Evolutionary conservation across 768 basidiomycete species (phyloP), one percentile per base, ranked within the genome.

Genomic region (Agrocybe pediades): DNA sequence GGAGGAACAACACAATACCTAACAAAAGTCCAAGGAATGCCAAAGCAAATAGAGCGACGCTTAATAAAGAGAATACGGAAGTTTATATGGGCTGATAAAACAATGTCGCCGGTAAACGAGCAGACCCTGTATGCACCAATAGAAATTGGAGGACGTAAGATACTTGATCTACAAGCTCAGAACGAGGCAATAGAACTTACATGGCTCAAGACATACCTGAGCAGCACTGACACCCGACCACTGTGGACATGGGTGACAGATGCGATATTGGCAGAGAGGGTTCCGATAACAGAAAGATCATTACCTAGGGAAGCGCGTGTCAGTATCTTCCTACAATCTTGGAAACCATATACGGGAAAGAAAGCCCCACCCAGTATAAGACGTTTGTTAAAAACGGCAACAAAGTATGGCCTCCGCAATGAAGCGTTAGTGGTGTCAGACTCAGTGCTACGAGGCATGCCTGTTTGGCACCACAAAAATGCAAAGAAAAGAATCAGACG

Each of bases 1-100:
- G 64, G 63, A 0, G 62, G 66, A 0, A 56, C 56, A 29, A 62
- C 70, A 1, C 65, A 68, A 45, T 69, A 64, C 58, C 56, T 65
- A 0, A 56, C 68, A 0, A 41, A 48, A 13, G 68, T 64, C 1
- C 66, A 71, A 56, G 67, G 67, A 1, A 66, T 69, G 63, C 70
- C 68, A 0, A 49, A 53, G n/a, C 16, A 41, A 0, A 61, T 69
- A 0, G 62, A 62, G 45, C 49, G 58, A 1, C 39, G 27, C 8
- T 47, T 72, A 0, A 20, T 36, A 24, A 68, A 62, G 46, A 58
- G 29, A 6, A 64, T 62, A 9, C 16, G 58, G 0, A 47, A 59
- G 4, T 74, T 69, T 23, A 59, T 46, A 21, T 54, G 46, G 53
- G 69, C 9, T 61, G 29, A 52, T 15, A 26, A 41, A 27, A 33